Base-by-base conservation (phyloP, 805 yeast genomes). In the Kodamaea restingae region DNA sequence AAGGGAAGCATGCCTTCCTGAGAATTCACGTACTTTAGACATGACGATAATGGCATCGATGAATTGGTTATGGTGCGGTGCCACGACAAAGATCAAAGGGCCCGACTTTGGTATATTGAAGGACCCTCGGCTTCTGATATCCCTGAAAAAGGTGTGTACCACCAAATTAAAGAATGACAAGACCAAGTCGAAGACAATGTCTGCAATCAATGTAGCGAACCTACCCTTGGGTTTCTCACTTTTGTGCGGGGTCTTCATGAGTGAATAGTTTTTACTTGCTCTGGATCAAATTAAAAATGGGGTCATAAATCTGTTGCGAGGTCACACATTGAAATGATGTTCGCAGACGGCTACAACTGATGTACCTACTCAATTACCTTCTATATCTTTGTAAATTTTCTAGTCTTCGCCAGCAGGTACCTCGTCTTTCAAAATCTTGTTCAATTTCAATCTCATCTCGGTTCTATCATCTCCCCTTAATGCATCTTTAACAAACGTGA, bases 371-470 rank as follows among this genome's bases (percentile, higher is more conserved):
- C n/a, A n/a, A n/a, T n/a, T n/a, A n/a, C n/a, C n/a, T n/a, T n/a
- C n/a, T n/a, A n/a, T n/a, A n/a, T 20, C 22, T 8, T 20, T 20
- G 7, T 8, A 20, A 20, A 6, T 5, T 6, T 20, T 8, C 39
- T 60, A 83, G 47, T 90, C 96, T 60, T 93, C 98, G 17, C 98
- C 98, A 4, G 95, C 95, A 10, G 98, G 98, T 32, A 93, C 83
- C 65, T 93, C 98, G 56, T 93, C 98, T 55, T 84, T 88, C 49
- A 91, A 66, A 2, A 88, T 75, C 51, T 74, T 81, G 35, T 80
- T 67, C 47, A 93, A 67, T 51, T 79, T 80, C 33, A 93, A 76
- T 44, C 83, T 73, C 39, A 93, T 64, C 54, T 88, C 97, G 0
- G 97, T 91, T 18, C 64, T 65, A 9, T 80, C 81, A 49, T 88